These are phyloP conservation scores for Colletotrichum abscissum DNA, from an alignment of 2,329 filamentous ascomycete genomes.

Conservation along the genomic window DNA sequence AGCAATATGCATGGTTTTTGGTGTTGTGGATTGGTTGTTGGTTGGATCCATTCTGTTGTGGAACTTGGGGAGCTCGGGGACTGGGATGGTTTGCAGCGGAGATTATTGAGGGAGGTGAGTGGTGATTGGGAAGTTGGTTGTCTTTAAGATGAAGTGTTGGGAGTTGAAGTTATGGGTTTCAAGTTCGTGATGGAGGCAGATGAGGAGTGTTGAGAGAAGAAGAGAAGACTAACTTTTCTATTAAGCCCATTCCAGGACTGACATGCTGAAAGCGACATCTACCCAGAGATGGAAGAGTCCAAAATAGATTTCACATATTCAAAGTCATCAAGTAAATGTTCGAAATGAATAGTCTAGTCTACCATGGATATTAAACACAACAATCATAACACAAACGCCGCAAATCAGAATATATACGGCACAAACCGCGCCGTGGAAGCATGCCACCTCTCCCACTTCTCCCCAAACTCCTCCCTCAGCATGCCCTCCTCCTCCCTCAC, in stretches of 20 bases:
- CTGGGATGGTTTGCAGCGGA: background rate
- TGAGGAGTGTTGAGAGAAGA: too few species aligned
- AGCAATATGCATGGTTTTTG: background rate
- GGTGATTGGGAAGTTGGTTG: background rate
- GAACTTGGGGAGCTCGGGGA: background rate
- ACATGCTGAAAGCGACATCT: background rate
- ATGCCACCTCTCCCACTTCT: conserved; percentile 62
- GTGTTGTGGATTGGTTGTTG: background rate
- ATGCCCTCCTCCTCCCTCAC: conserved; percentile 63
- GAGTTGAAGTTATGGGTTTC: background rate
- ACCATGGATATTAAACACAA: background rate
- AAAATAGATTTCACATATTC: background rate
- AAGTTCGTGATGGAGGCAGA: background rate
- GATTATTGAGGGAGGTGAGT: background rate
- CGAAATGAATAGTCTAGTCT: background rate
- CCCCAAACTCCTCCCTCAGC: conserved; percentile 57
- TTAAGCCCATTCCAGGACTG: background rate
- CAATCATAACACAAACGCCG: too few species aligned
- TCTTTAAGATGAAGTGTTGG: background rate
- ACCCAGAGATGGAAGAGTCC: background rate
- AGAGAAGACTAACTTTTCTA: background rate
- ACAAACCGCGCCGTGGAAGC: conserved; percentile 59
- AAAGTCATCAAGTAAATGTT: background rate
- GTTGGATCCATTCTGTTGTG: background rate
- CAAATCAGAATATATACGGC: conserved; percentile 52